Evolutionary conservation across 2,329 filamentous ascomycete species (phyloP), one percentile per base, ranked within the genome.

Genomic region (Botrytis hyacinthi): DNA sequence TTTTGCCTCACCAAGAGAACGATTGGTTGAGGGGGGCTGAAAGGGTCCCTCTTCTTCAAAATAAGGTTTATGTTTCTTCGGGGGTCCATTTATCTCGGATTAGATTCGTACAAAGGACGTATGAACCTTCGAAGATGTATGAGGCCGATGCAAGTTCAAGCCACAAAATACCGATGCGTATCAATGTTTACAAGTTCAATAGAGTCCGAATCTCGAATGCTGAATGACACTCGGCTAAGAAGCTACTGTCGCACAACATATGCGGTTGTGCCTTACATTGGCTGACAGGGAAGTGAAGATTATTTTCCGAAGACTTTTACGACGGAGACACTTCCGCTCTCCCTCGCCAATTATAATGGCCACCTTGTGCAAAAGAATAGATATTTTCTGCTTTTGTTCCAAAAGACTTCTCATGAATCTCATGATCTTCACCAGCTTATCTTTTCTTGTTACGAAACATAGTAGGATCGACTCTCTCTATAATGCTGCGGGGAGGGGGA

Each of bases 31-130:
- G 63, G 26, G n/a, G 44, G 44, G 32, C 32, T 67, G 63, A 18
- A n/a, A 29, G 35, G 32, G 20, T 37, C 35, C 37, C 26, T 51
- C 44, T n/a, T 67, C 63, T 26, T 67, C 44, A n/a, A 37, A 51
- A 67, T 67, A 67, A 51, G 32, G 63, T 67, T 67, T 48, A 6
- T 35, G 20, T 63, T 51, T 66, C 42, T 48, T 67, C 8, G 35
- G 35, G 63, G 63, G 22, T 7, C 44, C 44, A 67, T 67, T 51
- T 51, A 37, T 66, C 22, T 48, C 26, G 29, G 44, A 66, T 35
- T 66, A 26, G 29, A 66, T 66, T 37, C 20, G 10, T 37, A 8
- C 51, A 29, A 18, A 29, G n/a, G 16, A 35, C 22, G 60, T 48
- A 32, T 66, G 29, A 46, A 46, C 42, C 29, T 18, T 18, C 29